Base-by-base conservation (phyloP, 1,284 basidiomycete genomes). In the Erythrobasidium hasegawianum region DNA sequence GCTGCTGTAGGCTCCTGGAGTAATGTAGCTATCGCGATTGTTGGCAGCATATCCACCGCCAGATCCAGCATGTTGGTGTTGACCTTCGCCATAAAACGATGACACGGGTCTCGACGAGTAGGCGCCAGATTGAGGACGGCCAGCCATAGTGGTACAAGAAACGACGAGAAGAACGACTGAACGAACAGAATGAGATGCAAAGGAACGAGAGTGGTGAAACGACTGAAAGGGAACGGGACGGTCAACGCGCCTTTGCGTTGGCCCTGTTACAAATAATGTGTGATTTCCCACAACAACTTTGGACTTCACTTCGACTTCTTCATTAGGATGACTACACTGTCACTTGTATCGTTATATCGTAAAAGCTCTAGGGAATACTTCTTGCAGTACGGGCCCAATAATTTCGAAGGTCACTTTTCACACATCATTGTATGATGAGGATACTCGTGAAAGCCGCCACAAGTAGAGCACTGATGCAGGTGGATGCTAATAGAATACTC, bases 11-110 rank as follows among this genome's bases (percentile, higher is more conserved):
- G 22, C 14, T 29, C 55, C 62, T 7, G 62, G 53, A 38, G 45
- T 58, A 11, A 65, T 49, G 56, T 65, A 65, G 62, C 62, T 65
- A 47, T 65, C 62, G 38, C 62, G 27, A 27, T 65, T 57, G 27
- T 58, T 57, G 40, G 50, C 50, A 16, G 18, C 50, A 22, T 29
- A 53, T 33, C 33, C 33, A 5, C 33, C n/a, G 40, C 26, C 50
- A 29, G 50, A 26, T 29, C 50, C 20, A 52, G 26, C 27, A 9
- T 20, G 53, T 29, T 27, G 27, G 14, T 41, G 40, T 20, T 45
- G 39, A 26, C 29, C 52, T 14, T 52, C 61, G 20, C 61, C 61
- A 24, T 64, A 64, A 40, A 65, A 65, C 29, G 53, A 57, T 47
- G 62, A 65, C 13, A 65, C 47, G 5, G 62, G 62, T 2, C 62